Conservation (phyloP, 495 filamentous ascomycete species). For the Terfezia claveryi region DNA sequence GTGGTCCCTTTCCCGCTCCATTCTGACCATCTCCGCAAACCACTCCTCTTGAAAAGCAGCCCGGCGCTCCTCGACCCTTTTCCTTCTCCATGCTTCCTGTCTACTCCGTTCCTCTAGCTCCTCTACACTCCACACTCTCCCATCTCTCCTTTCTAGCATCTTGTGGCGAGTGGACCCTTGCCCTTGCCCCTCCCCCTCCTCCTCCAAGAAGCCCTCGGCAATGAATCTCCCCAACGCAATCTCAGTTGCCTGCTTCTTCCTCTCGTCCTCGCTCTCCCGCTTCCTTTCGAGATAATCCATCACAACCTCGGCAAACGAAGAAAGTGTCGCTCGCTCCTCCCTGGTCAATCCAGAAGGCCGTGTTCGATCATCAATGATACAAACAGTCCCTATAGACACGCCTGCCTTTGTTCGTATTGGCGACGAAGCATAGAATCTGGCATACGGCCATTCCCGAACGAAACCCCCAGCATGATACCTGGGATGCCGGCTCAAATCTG, state of each 20-base stretch:
- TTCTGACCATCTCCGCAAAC: conserved; percentile 2
- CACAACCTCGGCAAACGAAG: conserved; percentile 29
- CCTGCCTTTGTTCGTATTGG: conserved; percentile 44
- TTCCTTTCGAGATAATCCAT: conserved; percentile 38
- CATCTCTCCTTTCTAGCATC: conserved; percentile 7
- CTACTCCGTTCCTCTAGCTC: conserved; percentile 1
- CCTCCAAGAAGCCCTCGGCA: conserved; percentile 6
- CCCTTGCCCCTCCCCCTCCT: not conserved
- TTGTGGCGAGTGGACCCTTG: too few relatives aligned
- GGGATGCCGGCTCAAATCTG: conserved; percentile 29
- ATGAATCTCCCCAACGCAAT: conserved; percentile 8
- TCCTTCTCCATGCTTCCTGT: conserved; percentile 6
- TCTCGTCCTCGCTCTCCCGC: conserved; percentile 1
- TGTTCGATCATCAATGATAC: conserved; percentile 38
- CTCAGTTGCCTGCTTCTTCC: conserved; percentile 7
- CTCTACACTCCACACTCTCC: conserved; percentile 3
- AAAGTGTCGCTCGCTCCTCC: conserved; percentile 24
- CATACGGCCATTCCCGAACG: conserved; percentile 24
- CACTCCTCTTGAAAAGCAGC: conserved; percentile 5
- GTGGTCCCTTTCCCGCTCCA: not conserved
- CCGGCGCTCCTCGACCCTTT: conserved; percentile 6
- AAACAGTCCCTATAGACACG: conserved; percentile 50
- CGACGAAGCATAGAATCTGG: conserved; percentile 41
- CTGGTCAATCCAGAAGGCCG: conserved; percentile 22
- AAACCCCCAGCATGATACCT: conserved; percentile 26